Evolutionary conservation across 495 filamentous ascomycete species (phyloP).

Genomic region (Cetradonia linearis): DNA sequence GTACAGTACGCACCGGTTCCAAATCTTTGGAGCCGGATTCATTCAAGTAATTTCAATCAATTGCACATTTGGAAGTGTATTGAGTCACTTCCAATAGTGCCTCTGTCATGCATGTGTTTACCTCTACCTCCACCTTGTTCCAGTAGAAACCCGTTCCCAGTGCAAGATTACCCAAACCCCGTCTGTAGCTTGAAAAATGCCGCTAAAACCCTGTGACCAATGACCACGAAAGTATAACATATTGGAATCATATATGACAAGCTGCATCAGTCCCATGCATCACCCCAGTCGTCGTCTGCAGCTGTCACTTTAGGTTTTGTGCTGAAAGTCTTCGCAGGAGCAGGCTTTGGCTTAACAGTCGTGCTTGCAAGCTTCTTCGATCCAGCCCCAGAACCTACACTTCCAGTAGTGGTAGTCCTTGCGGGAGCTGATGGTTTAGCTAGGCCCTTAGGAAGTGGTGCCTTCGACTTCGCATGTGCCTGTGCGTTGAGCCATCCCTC

Average conservation of each 20-base stretch:
- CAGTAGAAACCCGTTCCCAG: not conserved
- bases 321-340: slow-evolving; percentile 38
- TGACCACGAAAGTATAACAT: not conserved
- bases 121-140: not conserved
- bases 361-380: slow-evolving; percentile 35
- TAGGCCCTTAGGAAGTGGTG: slow-evolving; percentile 67
- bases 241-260: not conserved
- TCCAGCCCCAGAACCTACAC: slow-evolving; percentile 24
- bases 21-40: not conserved
- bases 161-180: not conserved
- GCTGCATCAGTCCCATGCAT: slow-evolving; percentile 43
- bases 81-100: not conserved
- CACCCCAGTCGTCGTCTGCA: slow-evolving; percentile 47
- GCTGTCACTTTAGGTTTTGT: slow-evolving; percentile 39
- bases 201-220: not conserved
- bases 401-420: slow-evolving; percentile 31
- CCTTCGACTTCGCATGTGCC: slow-evolving; percentile 58
- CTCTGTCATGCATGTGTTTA: not conserved
- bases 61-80: not conserved
- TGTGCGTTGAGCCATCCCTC: slow-evolving; percentile 86
- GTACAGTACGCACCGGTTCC: not conserved
- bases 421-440: slow-evolving; percentile 38
- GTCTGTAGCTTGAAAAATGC: not conserved
- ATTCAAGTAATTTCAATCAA: not conserved
- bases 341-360: slow-evolving; percentile 29